Evolutionary conservation across 768 basidiomycete species (phyloP), one percentile per base, ranked within the genome.

Genomic region (Fibroporia radiculosa): DNA sequence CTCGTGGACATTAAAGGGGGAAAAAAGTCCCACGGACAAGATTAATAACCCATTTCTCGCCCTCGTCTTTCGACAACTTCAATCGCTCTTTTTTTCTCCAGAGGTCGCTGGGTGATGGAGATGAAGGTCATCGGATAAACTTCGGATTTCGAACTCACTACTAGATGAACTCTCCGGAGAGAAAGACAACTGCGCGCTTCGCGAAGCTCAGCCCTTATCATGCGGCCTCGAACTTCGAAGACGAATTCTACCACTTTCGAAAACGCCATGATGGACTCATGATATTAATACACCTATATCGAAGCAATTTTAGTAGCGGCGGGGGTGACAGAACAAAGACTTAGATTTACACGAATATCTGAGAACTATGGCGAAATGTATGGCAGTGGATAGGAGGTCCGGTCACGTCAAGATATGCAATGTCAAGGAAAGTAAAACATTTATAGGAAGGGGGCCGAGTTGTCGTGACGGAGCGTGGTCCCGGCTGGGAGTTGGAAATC

Each of bases 1-100:
- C n/a, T n/a, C n/a, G n/a, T n/a, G n/a, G n/a, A n/a, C n/a, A n/a
- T n/a, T n/a, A n/a, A n/a, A n/a, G n/a, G n/a, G n/a, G n/a, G n/a
- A n/a, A n/a, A n/a, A n/a, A n/a, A 5, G 93, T 95, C 66, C 97
- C 96, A 26, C 96, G 82, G 57, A 98, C 96, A 49, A 98, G 84
- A 70, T 98, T 97, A 57, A 98, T 96, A 49, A 98, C 95, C 95
- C 95, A 99, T 58, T 95, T 95, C 62, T 99, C 96, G 40, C 95
- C 96, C 60, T 98, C 96, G 52, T 92, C 92, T 32, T 74, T 78
- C n/a, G 87, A 83, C 38, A 98, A 75, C 63, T 97, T 97, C 12
- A 98, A 74, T 6, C 95, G 82, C 57, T 90, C 84, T n/a, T n/a
- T n/a, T n/a, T n/a, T n/a, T n/a, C n/a, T n/a, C 7, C 93, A 96